A percentile compares a stretch with the other conserved stretches of the same genome.
Evolutionary conservation across 352 stramenopile genomes (phyloP).

Genomic region (Phytophthora hybrid): DNA sequence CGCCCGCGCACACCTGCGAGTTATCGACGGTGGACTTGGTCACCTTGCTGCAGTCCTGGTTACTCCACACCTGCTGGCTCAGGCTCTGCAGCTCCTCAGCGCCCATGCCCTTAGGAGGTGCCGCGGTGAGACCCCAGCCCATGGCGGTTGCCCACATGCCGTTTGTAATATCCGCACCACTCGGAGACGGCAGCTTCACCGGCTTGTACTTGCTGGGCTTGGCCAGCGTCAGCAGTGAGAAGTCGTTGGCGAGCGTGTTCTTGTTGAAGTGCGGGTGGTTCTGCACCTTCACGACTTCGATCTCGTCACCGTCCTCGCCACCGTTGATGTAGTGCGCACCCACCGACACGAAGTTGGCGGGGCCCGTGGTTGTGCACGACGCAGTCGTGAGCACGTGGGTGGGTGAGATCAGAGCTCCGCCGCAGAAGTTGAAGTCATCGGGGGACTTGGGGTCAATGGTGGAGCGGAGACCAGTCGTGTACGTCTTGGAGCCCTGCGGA

Average conservation of each 20-base stretch:
- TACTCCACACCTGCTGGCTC: constrained; percentile 20
- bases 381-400: constrained; percentile 39
- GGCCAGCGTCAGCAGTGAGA: constrained; percentile 44
- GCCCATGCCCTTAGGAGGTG: constrained; percentile 8
- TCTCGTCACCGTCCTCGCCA: constrained; percentile 35
- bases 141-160: constrained; percentile 31
- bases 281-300: constrained; percentile 35
- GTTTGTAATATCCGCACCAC: constrained; percentile 15
- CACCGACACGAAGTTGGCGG: constrained; percentile 35
- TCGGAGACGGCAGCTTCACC: constrained; percentile 32
- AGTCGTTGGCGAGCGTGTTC: constrained; percentile 40
- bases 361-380: constrained; percentile 17
- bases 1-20: constrained; percentile 42
- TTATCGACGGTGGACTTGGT: constrained; percentile 27
- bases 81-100: constrained; percentile 25
- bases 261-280: constrained; percentile 51
- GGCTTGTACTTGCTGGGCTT: constrained; percentile 32
- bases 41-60: constrained; percentile 24
- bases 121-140: constrained; percentile 32
- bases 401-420: constrained; percentile 27
- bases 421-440: constrained; percentile 37
- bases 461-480: constrained; percentile 45
- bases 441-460: constrained; percentile 30
- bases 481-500: constrained; percentile 46
- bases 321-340: constrained; percentile 43